A percentile compares a stretch with the other conserved stretches of the same genome.
These are phyloP conservation scores for Artemisia argyi DNA, from an alignment of 129 eudicot species.

Conservation along the genomic window DNA sequence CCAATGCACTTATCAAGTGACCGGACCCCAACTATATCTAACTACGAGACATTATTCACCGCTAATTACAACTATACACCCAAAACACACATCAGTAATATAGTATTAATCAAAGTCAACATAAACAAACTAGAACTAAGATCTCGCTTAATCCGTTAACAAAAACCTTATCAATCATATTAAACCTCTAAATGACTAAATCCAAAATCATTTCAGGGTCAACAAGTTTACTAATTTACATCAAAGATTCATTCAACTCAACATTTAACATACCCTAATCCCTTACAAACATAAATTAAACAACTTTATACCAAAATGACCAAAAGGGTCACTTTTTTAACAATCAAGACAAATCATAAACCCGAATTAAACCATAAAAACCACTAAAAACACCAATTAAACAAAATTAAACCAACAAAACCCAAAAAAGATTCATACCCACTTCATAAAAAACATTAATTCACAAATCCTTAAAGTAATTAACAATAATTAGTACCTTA, in stretches of 20 bases:
- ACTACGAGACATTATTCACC: too few species aligned
- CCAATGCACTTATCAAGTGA: not conserved
- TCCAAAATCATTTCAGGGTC: not conserved
- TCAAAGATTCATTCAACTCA: not conserved
- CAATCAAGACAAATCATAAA: not conserved
- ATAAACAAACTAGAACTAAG: not conserved
- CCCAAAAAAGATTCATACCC: not conserved
- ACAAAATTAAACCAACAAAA: not conserved
- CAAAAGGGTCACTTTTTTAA: not conserved
- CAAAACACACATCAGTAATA: not conserved
- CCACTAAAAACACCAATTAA: not conserved
- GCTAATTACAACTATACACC: too few species aligned
- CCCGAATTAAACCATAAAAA: constrained; percentile 7
- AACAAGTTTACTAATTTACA: not conserved
- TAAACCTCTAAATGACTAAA: not conserved
- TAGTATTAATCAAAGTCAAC: not conserved
- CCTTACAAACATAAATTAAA: not conserved
- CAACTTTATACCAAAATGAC: not conserved
- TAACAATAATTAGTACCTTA: not conserved
- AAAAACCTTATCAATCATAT: not conserved
- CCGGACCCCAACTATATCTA: too few species aligned
- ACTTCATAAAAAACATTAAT: not conserved
- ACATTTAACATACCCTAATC: not conserved
- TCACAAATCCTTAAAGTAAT: not conserved
- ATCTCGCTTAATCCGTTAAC: not conserved